Evolutionary conservation across 805 yeast species (phyloP).

Genomic region (Candida hungchunana): DNA sequence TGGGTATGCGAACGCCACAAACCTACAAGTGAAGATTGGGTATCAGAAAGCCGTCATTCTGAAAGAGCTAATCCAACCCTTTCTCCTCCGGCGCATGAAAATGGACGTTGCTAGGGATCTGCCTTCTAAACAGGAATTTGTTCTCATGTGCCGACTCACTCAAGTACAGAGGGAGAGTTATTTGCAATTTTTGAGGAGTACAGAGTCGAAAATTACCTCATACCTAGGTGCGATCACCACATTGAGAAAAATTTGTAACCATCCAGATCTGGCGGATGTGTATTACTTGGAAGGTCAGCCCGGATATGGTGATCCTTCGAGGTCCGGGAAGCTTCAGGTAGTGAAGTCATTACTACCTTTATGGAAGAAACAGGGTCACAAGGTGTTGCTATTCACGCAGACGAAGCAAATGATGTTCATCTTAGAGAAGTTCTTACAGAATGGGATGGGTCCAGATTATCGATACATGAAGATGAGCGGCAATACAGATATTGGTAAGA

Average conservation of each 20-base stretch:
- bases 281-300: slow-evolving; percentile 27
- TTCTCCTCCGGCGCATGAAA: slow-evolving; percentile 79
- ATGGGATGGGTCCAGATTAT: slow-evolving; percentile 33
- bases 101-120: slow-evolving; percentile 92
- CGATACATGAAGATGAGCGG: slow-evolving; percentile 90
- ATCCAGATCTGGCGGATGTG: slow-evolving; percentile 76
- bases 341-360: slow-evolving; percentile 65
- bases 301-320: slow-evolving; percentile 50
- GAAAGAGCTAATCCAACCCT: slow-evolving; percentile 86
- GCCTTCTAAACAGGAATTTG: slow-evolving; percentile 93
- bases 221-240: slow-evolving; percentile 91
- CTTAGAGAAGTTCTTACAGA: slow-evolving; percentile 59
- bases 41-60: slow-evolving; percentile 92
- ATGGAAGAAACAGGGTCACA: slow-evolving; percentile 76
- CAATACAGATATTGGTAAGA: slow-evolving; percentile 67
- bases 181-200: slow-evolving; percentile 67
- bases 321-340: slow-evolving; percentile 91
- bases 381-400: slow-evolving; percentile 84
- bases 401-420: slow-evolving; percentile 93
- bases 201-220: slow-evolving; percentile 68
- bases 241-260: slow-evolving; percentile 89
- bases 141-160: slow-evolving; percentile 84
- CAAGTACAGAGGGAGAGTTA: slow-evolving; percentile 70
- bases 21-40: slow-evolving; percentile 93
- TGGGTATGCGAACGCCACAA: slow-evolving; percentile 97